Evolutionary conservation across 2,329 filamentous ascomycete species (phyloP).

Genomic region (Penicillium sp.): DNA sequence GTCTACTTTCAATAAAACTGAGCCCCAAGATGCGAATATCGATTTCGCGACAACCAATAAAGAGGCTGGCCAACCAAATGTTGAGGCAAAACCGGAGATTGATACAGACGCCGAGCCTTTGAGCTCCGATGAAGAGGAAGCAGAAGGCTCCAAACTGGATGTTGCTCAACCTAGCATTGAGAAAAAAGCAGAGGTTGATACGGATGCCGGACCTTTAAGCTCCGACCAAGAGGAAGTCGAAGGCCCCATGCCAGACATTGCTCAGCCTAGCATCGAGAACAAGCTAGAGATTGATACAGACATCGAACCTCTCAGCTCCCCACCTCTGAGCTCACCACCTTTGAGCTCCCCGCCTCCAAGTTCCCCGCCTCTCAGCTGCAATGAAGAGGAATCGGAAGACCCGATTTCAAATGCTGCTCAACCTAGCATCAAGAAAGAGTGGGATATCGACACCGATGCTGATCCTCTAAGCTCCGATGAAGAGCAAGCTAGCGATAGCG

Average conservation of each 20-base stretch:
- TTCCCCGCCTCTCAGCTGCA: neutral
- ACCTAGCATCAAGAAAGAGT: neutral
- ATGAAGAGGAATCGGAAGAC: conserved; percentile 25
- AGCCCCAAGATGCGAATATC: neutral
- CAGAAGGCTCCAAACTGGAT: neutral
- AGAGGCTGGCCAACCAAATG: neutral
- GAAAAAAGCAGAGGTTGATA: neutral
- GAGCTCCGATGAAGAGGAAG: conserved; percentile 7
- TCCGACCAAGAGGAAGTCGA: conserved; percentile 4
- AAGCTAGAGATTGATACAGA: conserved; percentile 28
- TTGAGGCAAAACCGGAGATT: neutral
- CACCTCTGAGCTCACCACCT: conserved; percentile 25
- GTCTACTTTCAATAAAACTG: conserved; percentile 24
- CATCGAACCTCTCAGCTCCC: conserved; percentile 36
- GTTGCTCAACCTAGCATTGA: neutral
- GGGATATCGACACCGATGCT: conserved; percentile 34
- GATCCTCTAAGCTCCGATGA: conserved; percentile 37
- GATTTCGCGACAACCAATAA: too few species aligned
- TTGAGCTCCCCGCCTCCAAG: neutral
- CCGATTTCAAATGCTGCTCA: neutral
- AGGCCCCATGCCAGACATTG: neutral
- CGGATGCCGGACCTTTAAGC: conserved; percentile 5
- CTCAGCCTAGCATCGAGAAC: neutral
- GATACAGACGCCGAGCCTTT: conserved; percentile 7
- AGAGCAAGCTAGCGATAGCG: conserved; percentile 24